Percentiles rank a stretch among this genome's conserved stretches.
Evolutionary conservation across 1,139 yeast species (phyloP).

Genomic region (Geotrichum candidum): DNA sequence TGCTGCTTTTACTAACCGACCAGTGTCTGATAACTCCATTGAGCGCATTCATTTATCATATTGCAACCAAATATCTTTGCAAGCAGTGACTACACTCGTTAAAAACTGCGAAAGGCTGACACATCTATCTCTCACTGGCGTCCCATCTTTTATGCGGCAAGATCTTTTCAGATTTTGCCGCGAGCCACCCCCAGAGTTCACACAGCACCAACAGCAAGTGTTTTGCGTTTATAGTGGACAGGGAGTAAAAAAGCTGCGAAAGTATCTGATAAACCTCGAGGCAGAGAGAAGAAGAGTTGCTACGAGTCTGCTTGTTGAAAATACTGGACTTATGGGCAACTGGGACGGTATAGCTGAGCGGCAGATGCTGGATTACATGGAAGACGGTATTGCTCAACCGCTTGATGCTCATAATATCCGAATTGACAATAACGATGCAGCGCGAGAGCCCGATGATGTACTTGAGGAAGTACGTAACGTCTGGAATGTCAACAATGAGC

Average conservation of each 20-base stretch:
- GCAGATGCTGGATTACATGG: background rate
- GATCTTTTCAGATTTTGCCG: slow-evolving; percentile 87
- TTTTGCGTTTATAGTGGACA: slow-evolving; percentile 93
- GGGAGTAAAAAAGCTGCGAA: slow-evolving; percentile 71
- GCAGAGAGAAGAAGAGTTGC: slow-evolving; percentile 31
- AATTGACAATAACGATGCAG: background rate
- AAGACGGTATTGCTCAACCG: slow-evolving; percentile 30
- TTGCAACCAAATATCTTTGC: slow-evolving; percentile 65
- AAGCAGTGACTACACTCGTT: slow-evolving; percentile 47
- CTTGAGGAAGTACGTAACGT: background rate
- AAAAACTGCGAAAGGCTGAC: slow-evolving; percentile 82
- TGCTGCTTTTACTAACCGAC: slow-evolving; percentile 63
- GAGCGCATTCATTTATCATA: slow-evolving; percentile 92
- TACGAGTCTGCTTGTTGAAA: background rate
- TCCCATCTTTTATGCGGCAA: slow-evolving; percentile 74
- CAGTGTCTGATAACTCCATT: slow-evolving; percentile 62
- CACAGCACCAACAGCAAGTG: slow-evolving; percentile 74
- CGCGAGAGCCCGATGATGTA: background rate
- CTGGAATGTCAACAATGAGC: background rate
- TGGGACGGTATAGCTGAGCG: background rate
- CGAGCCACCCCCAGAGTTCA: slow-evolving; percentile 92
- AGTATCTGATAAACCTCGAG: slow-evolving; percentile 41
- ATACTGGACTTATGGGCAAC: background rate
- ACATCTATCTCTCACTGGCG: slow-evolving; percentile 89
- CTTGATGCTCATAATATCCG: slow-evolving; percentile 25